Conservation (phyloP, 1,284 basidiomycete genomes). For the Schizophyllum commune region DNA sequence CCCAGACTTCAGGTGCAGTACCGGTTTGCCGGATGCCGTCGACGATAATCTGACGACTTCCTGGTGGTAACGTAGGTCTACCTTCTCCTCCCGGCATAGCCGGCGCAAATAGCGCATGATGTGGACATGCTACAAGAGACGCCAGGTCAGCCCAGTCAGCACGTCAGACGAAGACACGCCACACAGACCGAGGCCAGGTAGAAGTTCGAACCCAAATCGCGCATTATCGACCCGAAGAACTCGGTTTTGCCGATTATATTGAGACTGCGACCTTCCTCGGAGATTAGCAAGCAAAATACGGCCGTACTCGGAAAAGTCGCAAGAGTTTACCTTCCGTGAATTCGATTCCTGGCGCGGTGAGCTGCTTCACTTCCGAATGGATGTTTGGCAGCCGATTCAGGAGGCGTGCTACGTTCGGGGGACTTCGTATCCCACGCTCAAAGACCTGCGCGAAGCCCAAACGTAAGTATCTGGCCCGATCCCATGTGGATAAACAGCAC, state of each 20-base stretch:
- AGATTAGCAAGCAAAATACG: background rate
- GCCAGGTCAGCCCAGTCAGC: background rate
- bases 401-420: background rate
- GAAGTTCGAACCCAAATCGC: slow-evolving; percentile 7
- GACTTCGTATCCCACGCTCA: background rate
- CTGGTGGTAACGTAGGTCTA: background rate
- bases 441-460: background rate
- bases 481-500: background rate
- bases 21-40: background rate
- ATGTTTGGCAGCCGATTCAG: background rate
- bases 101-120: slow-evolving; percentile 1
- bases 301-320: background rate
- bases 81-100: slow-evolving; percentile 4
- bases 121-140: slow-evolving; percentile 3
- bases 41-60: background rate
- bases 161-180: background rate
- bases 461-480: background rate
- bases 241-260: background rate
- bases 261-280: background rate
- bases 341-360: background rate
- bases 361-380: background rate
- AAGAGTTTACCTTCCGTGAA: background rate
- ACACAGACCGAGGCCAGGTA: slow-evolving; percentile 5
- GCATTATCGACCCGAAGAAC: slow-evolving; percentile 9
- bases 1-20: slow-evolving; percentile 1